Percentiles rank a stretch among this genome's conserved stretches.
Evolutionary conservation across 2,329 filamentous ascomycete genomes (phyloP).

Genomic region (Aspergillus pseudonomiae): DNA sequence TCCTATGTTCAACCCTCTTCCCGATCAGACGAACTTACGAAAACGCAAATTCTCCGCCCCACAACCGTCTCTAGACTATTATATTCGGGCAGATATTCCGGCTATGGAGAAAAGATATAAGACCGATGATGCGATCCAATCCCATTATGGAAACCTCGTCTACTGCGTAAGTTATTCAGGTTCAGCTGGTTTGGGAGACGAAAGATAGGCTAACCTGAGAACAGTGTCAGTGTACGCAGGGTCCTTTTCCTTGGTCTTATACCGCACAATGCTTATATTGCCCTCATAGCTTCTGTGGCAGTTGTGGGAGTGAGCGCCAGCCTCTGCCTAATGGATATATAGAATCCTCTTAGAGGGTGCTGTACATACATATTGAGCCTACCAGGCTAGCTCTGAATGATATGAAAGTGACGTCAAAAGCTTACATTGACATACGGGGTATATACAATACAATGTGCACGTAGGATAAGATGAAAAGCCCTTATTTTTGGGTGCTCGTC

Average conservation of each 20-base stretch:
- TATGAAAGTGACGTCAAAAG: background rate
- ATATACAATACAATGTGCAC: constrained; percentile 7
- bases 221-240: constrained; percentile 18
- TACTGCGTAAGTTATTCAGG: constrained; percentile 4
- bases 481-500: constrained; percentile 31
- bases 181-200: background rate
- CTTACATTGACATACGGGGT: background rate
- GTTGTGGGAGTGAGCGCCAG: background rate
- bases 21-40: constrained; percentile 7
- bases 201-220: background rate
- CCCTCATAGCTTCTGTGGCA: constrained; percentile 10
- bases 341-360: background rate
- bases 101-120: constrained; percentile 16
- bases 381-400: background rate
- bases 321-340: background rate
- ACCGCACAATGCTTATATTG: constrained; percentile 11
- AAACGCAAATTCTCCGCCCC: constrained; percentile 19
- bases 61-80: background rate
- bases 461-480: background rate
- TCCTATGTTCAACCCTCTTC: background rate
- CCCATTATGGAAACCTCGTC: background rate
- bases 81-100: background rate
- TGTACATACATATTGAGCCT: constrained; percentile 1
- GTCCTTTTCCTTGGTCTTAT: constrained; percentile 5
- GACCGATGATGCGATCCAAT: background rate